phyloP scores from a whole-genome alignment of 768 basidiomycete genomes.

The Phaeotremella fagi region DNA sequence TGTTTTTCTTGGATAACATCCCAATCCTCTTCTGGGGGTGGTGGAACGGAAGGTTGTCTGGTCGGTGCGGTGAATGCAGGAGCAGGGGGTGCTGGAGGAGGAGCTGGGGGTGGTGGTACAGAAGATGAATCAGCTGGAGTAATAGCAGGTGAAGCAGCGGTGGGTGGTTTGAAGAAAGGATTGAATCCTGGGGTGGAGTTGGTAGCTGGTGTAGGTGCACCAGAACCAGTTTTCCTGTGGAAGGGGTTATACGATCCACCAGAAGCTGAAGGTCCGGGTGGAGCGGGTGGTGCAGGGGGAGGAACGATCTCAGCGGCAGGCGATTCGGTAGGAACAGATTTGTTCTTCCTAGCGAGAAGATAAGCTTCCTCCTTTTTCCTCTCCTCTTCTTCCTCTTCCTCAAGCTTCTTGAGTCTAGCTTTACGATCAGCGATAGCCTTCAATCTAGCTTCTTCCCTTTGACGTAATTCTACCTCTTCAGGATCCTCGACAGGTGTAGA shows the following conservation, averaged over 20 bases:
- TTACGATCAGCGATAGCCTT: constrained; percentile 65
- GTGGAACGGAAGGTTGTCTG: constrained; percentile 51
- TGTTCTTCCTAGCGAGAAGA: constrained; percentile 29
- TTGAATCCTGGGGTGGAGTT: constrained; percentile 58
- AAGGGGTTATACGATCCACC: constrained; percentile 37
- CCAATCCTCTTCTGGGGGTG: constrained; percentile 67
- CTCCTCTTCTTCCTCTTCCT: constrained; percentile 66
- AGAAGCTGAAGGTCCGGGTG: constrained; percentile 48
- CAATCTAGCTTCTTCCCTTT: constrained; percentile 65
- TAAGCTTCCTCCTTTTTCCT: constrained; percentile 55
- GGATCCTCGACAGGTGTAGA: constrained; percentile 58
- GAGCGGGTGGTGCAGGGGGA: constrained; percentile 19
- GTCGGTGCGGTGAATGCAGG: constrained; percentile 54
- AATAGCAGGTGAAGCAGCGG: constrained; percentile 48
- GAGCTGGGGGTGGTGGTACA: constrained; percentile 29
- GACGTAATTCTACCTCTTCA: constrained; percentile 67
- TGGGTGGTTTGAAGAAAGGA: constrained; percentile 62
- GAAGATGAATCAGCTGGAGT: constrained; percentile 38
- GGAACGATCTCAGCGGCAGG: constrained; percentile 9
- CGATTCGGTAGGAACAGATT: constrained; percentile 19
- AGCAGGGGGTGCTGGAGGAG: constrained; percentile 42
- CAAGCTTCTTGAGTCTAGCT: constrained; percentile 56
- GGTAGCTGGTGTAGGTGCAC: constrained; percentile 45
- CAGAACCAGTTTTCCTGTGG: constrained; percentile 34
- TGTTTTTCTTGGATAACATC: constrained; percentile 70